Base-by-base conservation (phyloP, 129 eudicot species). In the Escallonia rubra region DNA sequence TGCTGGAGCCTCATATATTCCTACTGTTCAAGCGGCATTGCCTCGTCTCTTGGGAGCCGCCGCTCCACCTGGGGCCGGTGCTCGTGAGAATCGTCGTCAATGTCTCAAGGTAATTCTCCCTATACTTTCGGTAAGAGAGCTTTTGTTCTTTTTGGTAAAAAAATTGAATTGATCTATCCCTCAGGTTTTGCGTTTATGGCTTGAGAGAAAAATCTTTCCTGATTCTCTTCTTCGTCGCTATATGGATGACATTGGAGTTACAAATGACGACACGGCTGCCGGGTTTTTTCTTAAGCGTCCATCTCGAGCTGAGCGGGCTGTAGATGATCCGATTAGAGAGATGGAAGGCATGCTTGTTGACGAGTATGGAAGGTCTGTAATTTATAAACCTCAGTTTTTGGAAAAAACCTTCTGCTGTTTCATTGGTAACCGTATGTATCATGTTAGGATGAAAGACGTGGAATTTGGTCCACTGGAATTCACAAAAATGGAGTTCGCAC, bases 321-420 rank as follows among this genome's bases (percentile, higher is more conserved):
- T 92, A 10, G 95, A 88, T 74, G 96, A 82, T 82, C 95, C 89
- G 16, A 67, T 89, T 23, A 86, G 98, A 82, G 96, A 82, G 61
- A 92, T 89, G 89, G 90, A 86, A 50, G 96, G 95, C 77, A 86
- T 86, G 91, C 78, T 88, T 62, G 91, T 89, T 66, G 95, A 86
- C 48, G 98, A 92, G 70, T 88, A 92, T 76, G 98, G 98, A 66
- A 88, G 96, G 96, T 92, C 45, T 42, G 78, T 6, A 59, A 44
- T 53, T 52, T 57, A 3, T 60, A n/a, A n/a, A 11, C 49, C 42
- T n/a, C 55, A 41, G 70, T 44, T 49, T 43, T 4, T 64, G 39
- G 8, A 23, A 10, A 7, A 23, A 56, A 6, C 10, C 3, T 62
- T 73, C 45, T 41, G 8, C 45, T n/a, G n/a, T 45, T 62, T 15